Conservation (phyloP, 2,329 filamentous ascomycete genomes). For the Hypomyces perniciosus region DNA sequence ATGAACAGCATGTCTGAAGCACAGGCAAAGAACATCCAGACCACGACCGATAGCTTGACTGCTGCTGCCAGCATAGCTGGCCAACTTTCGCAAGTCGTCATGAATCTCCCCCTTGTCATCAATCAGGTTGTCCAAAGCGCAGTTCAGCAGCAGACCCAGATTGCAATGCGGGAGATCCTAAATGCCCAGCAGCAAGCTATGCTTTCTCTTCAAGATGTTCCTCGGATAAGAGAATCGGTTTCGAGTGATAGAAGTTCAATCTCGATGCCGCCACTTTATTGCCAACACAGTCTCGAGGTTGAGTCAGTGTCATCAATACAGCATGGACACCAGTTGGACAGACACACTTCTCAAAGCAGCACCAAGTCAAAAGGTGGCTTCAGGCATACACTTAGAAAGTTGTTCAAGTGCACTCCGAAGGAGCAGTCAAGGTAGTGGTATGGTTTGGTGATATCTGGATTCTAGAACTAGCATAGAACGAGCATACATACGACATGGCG, state of each 20-base stretch:
- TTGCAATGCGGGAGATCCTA: constrained; percentile 17
- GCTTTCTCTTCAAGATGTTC: constrained; percentile 1
- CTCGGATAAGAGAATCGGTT: neutral
- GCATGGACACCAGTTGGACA: neutral
- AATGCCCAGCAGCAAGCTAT: constrained; percentile 19
- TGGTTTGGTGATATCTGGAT: neutral
- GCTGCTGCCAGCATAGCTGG: constrained; percentile 15
- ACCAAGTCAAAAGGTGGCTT: neutral
- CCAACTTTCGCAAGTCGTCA: constrained; percentile 21
- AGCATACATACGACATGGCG: constrained; percentile 3
- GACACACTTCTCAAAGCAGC: neutral
- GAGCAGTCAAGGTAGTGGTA: neutral
- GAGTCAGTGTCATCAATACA: constrained; percentile 4
- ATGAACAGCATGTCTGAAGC: constrained; percentile 18
- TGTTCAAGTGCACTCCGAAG: neutral
- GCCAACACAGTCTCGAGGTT: constrained; percentile 1
- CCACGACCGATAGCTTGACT: constrained; percentile 18
- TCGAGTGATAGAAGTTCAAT: neutral
- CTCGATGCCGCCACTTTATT: neutral
- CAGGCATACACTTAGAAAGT: neutral
- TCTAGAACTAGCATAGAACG: neutral
- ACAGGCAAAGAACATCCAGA: constrained; percentile 13
- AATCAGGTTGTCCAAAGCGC: constrained; percentile 21
- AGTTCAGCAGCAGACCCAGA: constrained; percentile 19
- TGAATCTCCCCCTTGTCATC: constrained; percentile 21